phyloP scores from a whole-genome alignment of 2,329 filamentous ascomycete species.

The Diaporthe helianthi region DNA sequence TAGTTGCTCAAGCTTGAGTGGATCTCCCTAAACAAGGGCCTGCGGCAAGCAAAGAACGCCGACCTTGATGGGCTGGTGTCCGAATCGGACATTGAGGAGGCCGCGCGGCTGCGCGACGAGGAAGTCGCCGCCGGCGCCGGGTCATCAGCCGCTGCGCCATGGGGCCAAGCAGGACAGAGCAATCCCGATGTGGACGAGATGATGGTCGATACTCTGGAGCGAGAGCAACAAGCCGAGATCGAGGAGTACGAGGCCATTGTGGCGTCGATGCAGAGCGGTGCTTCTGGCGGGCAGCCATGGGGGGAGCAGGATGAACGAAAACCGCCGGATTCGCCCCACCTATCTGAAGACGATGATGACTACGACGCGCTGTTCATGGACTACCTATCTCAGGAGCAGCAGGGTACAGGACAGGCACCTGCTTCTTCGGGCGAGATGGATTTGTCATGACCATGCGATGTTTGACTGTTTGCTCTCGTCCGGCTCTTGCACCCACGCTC shows the following conservation, averaged over 20 bases:
- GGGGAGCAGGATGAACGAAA: conserved; percentile 33
- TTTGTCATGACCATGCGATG: conserved; percentile 45
- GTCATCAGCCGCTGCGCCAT: conserved; percentile 35
- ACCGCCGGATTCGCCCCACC: conserved; percentile 42
- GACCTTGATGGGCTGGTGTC: conserved; percentile 51
- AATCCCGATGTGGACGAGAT: conserved; percentile 50
- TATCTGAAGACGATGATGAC: conserved; percentile 64
- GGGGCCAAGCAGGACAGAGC: conserved; percentile 30
- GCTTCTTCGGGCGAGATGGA: conserved; percentile 54
- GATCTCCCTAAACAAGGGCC: conserved; percentile 47
- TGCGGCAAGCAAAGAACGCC: conserved; percentile 48
- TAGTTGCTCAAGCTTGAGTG: conserved; percentile 53
- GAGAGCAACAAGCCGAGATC: conserved; percentile 62
- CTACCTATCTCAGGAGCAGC: conserved; percentile 57
- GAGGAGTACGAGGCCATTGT: conserved; percentile 64
- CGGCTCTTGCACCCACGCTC: neutral
- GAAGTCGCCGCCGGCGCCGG: conserved; percentile 36
- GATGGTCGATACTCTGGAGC: conserved; percentile 60
- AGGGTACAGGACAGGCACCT: conserved; percentile 35
- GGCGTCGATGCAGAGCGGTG: conserved; percentile 49
- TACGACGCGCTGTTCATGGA: conserved; percentile 73
- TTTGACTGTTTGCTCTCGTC: neutral
- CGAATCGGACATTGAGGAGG: conserved; percentile 61
- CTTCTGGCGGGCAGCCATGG: conserved; percentile 20
- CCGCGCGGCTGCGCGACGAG: conserved; percentile 45